These are phyloP conservation scores for Alloteropsis semialata DNA, from an alignment of 176 grass and related monocot genomes.

Conservation along the genomic window DNA sequence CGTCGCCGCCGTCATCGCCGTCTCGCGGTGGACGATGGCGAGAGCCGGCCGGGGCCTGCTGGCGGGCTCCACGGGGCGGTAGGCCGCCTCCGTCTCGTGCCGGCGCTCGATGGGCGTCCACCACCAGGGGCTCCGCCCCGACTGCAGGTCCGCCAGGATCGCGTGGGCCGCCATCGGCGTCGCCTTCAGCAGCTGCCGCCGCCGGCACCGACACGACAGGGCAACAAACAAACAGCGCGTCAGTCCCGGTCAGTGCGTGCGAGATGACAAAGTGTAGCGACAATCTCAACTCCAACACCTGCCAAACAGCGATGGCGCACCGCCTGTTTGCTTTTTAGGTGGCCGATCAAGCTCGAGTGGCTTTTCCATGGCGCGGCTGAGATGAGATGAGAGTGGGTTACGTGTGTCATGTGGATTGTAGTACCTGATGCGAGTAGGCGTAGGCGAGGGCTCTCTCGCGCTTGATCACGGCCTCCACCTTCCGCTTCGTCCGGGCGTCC, in stretches of 20 bases:
- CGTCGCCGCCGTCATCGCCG: conserved; percentile 18
- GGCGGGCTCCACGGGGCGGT: neutral
- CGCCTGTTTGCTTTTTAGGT: conserved; percentile 12
- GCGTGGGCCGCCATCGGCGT: conserved; percentile 65
- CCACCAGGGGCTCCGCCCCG: conserved; percentile 66
- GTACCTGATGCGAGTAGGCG: conserved; percentile 94
- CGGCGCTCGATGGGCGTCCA: conserved; percentile 64
- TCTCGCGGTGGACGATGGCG: neutral
- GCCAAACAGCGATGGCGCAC: conserved; percentile 22
- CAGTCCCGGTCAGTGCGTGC: neutral
- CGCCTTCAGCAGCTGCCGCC: conserved; percentile 55
- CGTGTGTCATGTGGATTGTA: neutral
- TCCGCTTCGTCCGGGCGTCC: conserved; percentile 61
- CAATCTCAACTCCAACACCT: neutral
- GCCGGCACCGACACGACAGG: neutral
- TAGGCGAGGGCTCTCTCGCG: conserved; percentile 87
- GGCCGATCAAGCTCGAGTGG: neutral
- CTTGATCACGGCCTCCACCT: conserved; percentile 85
- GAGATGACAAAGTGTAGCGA: neutral
- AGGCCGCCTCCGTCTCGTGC: conserved; percentile 6
- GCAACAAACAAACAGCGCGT: neutral
- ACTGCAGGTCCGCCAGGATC: conserved; percentile 66
- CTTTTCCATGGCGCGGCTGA: neutral
- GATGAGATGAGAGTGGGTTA: neutral
- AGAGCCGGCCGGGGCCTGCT: neutral